These are phyloP conservation scores for Leavenworthia alabamica DNA, from an alignment of 345 rosid species.

Conservation along the genomic window DNA sequence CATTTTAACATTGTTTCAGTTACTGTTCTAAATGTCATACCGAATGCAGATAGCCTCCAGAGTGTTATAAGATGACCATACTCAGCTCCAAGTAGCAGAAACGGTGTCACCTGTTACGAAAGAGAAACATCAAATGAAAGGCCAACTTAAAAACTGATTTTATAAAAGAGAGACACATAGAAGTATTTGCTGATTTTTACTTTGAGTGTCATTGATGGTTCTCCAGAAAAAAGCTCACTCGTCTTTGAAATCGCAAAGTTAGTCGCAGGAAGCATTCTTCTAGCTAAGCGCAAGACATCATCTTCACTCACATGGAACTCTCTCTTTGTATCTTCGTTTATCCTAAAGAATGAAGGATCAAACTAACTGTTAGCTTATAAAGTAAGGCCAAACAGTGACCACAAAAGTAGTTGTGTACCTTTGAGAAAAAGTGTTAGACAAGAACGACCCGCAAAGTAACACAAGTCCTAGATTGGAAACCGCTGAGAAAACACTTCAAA, in stretches of 20 bases:
- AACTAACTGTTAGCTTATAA: neutral
- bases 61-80: slow-evolving; percentile 72
- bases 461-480: slow-evolving; percentile 78
- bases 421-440: slow-evolving; percentile 67
- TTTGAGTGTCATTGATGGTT: slow-evolving; percentile 88
- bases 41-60: slow-evolving; percentile 64
- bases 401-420: slow-evolving; percentile 37
- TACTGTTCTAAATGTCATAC: slow-evolving; percentile 35
- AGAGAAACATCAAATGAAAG: neutral
- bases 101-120: slow-evolving; percentile 61
- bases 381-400: neutral
- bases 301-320: slow-evolving; percentile 58
- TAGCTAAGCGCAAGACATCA: slow-evolving; percentile 56
- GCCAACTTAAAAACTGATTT: neutral
- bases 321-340: slow-evolving; percentile 32
- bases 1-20: neutral
- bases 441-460: slow-evolving; percentile 69
- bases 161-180: neutral
- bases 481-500: slow-evolving; percentile 58
- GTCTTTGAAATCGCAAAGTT: slow-evolving; percentile 68
- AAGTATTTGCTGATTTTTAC: slow-evolving; percentile 28
- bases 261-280: slow-evolving; percentile 61
- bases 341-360: slow-evolving; percentile 35
- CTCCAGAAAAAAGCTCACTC: slow-evolving; percentile 77
- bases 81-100: slow-evolving; percentile 86